Percentiles rank a stretch among this genome's conserved stretches.
phyloP scores from a whole-genome alignment of 2,329 filamentous ascomycete species.

The Diaporthe velutina region DNA sequence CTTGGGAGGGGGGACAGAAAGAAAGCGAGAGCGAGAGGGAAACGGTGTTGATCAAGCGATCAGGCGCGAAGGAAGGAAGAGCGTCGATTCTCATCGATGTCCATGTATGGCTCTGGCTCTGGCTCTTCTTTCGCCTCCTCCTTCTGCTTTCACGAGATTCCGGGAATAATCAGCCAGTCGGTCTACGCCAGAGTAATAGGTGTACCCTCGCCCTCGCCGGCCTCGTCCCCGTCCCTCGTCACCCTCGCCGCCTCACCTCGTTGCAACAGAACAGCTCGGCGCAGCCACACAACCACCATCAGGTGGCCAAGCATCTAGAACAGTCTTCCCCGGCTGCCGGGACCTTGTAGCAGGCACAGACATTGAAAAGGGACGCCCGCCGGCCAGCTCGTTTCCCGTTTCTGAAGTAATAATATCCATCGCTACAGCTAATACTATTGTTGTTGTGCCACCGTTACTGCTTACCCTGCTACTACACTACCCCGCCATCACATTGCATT shows the following conservation, averaged over 20 bases:
- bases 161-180: background rate
- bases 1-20: background rate
- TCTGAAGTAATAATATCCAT: background rate
- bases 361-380: conserved; percentile 10
- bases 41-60: conserved; percentile 20
- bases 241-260: background rate
- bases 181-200: background rate
- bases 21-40: no score
- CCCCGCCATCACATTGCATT: conserved; percentile 9
- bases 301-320: conserved; percentile 31
- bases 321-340: conserved; percentile 21
- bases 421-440: background rate
- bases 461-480: background rate
- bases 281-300: background rate
- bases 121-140: background rate
- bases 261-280: background rate
- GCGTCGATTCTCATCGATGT: background rate
- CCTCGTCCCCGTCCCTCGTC: no score
- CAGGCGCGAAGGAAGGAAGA: background rate
- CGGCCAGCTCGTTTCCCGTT: background rate
- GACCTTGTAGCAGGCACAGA: background rate
- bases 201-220: conserved; percentile 9
- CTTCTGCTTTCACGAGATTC: background rate
- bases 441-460: no score
- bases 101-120: background rate